Base-by-base conservation (phyloP, 1,139 yeast species). In the Kodamaea sp. region DNA sequence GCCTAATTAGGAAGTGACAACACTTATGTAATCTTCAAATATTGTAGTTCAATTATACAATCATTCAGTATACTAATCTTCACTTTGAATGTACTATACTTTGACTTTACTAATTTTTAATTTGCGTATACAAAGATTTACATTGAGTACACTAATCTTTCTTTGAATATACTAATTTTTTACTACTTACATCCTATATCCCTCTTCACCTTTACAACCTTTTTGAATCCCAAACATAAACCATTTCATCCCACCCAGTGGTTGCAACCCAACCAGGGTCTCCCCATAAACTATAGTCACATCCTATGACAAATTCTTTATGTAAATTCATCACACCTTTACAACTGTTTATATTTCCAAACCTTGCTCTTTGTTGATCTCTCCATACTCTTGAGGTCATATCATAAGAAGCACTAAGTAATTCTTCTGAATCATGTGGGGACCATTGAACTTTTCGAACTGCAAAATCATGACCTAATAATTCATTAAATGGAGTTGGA, bases 271-370 rank as follows among this genome's bases (percentile, higher is more conserved):
- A 90, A 1, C 97, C 97, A 3, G 94, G 95, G 48, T 83, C 81
- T 7, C 97, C 97, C 97, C 97, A 92, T 40, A 92, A 64, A 50
- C 95, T 84, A 83, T 96, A 92, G 62, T 92, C 97, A 47, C 92
- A 84, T n/a, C 95, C 97, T 48, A 86, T 79, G 2, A 85, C 97
- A 63, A 92, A 92, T 65, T 92, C 98, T 29, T 79, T 73, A 62
- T 92, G 97, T 35, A 63, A 65, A 26, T 74, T 71, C 69, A 88
- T 85, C n/a, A 76, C 73, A 7, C 77, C 79, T 29, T 70, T 62
- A 39, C 80, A 68, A 35, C 74, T 68, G 38, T 78, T 70, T 6
- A 49, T 50, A 2, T 51, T 54, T 8, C 58, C 48, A 43, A 61
- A 65, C 48, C 72, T 55, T 44, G 73, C 74, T 20, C 80, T 62